Evolutionary conservation across 2,329 filamentous ascomycete genomes (phyloP).

Genomic region (Aspergillus cejpii): DNA sequence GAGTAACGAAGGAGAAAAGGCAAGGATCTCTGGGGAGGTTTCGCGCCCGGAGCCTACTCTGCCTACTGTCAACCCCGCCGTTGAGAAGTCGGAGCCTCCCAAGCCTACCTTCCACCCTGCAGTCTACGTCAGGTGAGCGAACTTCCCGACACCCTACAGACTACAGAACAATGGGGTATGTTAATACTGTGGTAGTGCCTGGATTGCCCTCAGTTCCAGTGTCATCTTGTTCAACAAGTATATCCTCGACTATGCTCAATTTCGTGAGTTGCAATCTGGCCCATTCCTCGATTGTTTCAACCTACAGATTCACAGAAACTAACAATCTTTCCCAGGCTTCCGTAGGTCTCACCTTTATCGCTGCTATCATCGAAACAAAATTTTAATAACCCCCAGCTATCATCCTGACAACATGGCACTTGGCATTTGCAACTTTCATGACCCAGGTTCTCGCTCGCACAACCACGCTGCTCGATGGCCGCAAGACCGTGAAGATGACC

Average conservation of each 20-base stretch:
- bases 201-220: conserved; percentile 87
- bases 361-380: not conserved
- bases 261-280: conserved; percentile 54
- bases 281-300: not conserved
- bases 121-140: conserved; percentile 66
- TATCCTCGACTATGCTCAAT: conserved; percentile 78
- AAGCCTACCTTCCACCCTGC: conserved; percentile 66
- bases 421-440: conserved; percentile 86
- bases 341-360: conserved; percentile 30
- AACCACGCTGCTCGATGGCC: conserved; percentile 81
- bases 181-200: conserved; percentile 54
- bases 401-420: conserved; percentile 89
- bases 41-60: conserved; percentile 49
- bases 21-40: conserved; percentile 69
- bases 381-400: conserved; percentile 33
- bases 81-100: conserved; percentile 62
- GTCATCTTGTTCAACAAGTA: conserved; percentile 99
- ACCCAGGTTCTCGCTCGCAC: conserved; percentile 89
- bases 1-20: conserved; percentile 69
- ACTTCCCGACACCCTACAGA: not conserved
- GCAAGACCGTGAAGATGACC: conserved; percentile 96
- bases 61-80: conserved; percentile 70
- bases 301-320: too few species aligned
- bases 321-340: conserved; percentile 34
- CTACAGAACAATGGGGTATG: not conserved